Conservation (phyloP, 2,329 filamentous ascomycete genomes). For the Sporothrix luriei region DNA sequence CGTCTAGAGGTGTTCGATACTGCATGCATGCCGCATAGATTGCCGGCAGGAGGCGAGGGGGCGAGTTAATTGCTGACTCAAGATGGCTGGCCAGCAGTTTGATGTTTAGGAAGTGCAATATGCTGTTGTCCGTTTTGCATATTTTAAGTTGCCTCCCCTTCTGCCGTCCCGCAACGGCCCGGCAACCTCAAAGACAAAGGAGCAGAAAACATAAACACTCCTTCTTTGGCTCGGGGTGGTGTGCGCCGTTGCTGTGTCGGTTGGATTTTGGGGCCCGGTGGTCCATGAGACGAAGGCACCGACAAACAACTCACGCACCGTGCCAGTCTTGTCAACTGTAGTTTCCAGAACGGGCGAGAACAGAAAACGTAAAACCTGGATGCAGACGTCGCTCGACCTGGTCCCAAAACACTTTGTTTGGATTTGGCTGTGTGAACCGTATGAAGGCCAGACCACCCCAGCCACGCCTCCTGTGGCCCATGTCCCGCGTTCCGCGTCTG, state of each 20-base stretch:
- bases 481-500: background rate
- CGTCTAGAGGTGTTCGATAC: background rate
- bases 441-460: background rate
- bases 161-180: slow-evolving; percentile 20
- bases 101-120: background rate
- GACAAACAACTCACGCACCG: background rate
- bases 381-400: background rate
- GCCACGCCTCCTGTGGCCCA: background rate
- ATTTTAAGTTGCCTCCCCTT: background rate
- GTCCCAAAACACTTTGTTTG: background rate
- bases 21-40: slow-evolving; percentile 23
- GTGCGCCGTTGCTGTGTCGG: background rate
- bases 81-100: background rate
- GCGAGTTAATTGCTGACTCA: no score
- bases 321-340: slow-evolving; percentile 1
- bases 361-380: background rate
- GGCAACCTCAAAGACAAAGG: slow-evolving; percentile 1
- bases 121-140: background rate
- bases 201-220: background rate
- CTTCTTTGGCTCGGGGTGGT: background rate
- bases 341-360: slow-evolving; percentile 13
- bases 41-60: background rate
- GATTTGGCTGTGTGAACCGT: no score
- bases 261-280: background rate
- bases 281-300: background rate